These are phyloP conservation scores for Pholiota microspora DNA, from an alignment of 768 basidiomycete species.

Conservation along the genomic window DNA sequence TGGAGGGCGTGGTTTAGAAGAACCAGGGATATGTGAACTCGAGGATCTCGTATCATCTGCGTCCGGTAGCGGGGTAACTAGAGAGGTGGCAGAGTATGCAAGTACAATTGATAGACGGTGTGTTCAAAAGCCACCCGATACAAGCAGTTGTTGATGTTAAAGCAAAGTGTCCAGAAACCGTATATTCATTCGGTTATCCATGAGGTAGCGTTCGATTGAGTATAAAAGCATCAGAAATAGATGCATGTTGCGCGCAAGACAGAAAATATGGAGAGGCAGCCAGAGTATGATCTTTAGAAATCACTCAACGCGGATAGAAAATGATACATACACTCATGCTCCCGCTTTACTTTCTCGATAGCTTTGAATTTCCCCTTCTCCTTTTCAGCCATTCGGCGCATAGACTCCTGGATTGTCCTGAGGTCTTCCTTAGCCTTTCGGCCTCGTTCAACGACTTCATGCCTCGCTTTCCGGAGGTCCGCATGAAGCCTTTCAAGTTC, in stretches of 20 bases:
- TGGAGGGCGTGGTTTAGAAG: slow-evolving; percentile 44
- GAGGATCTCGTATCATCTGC: slow-evolving; percentile 47
- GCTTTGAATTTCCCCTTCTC: slow-evolving; percentile 71
- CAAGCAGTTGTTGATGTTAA: neutral
- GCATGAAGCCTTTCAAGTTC: slow-evolving; percentile 66
- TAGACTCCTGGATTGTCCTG: slow-evolving; percentile 70
- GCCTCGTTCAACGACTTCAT: slow-evolving; percentile 56
- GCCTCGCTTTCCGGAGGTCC: slow-evolving; percentile 56
- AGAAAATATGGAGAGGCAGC: slow-evolving; percentile 17
- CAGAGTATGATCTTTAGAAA: slow-evolving; percentile 19
- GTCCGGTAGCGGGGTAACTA: slow-evolving; percentile 44
- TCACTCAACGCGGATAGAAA: slow-evolving; percentile 15
- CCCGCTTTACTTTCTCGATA: slow-evolving; percentile 70
- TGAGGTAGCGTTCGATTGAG: neutral
- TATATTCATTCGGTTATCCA: neutral
- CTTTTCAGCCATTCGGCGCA: slow-evolving; percentile 74
- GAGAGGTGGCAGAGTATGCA: neutral
- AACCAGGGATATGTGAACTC: slow-evolving; percentile 28
- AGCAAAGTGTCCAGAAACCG: neutral
- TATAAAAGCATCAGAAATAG: neutral
- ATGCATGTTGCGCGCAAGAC: slow-evolving; percentile 10
- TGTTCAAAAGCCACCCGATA: slow-evolving; percentile 1
- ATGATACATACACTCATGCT: slow-evolving; percentile 68
- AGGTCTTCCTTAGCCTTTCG: slow-evolving; percentile 79
- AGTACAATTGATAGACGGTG: neutral